phyloP scores from a whole-genome alignment of 768 basidiomycete species.

The Boletus subcaerulescens region DNA sequence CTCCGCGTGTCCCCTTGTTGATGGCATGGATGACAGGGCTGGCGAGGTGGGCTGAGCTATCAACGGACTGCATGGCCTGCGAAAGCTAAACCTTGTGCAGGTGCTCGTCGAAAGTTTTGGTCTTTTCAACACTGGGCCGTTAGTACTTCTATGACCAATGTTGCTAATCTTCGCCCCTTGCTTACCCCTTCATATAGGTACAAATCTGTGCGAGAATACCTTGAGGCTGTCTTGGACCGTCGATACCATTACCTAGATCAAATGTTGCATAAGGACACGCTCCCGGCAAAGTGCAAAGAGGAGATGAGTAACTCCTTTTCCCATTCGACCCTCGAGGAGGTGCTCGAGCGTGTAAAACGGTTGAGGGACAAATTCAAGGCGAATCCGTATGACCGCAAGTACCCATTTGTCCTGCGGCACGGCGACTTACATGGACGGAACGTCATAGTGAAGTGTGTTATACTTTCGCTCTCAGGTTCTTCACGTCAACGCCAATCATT shows the following conservation, averaged over 20 bases:
- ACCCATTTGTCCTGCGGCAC: not conserved
- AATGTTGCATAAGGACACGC: not conserved
- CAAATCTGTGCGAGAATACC: not conserved
- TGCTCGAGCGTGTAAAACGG: not conserved
- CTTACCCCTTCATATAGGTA: not conserved
- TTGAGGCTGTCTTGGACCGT: not conserved
- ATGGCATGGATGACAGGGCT: not conserved
- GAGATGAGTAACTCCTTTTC: not conserved
- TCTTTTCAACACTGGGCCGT: not conserved
- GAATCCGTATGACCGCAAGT: not conserved
- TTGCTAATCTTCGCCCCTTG: too few relatives aligned
- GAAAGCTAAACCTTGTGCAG: not conserved
- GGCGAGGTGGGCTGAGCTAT: not conserved
- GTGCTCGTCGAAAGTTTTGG: not conserved
- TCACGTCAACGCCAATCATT: too few relatives aligned
- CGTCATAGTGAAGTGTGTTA: not conserved
- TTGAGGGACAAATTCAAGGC: not conserved
- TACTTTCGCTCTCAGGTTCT: too few relatives aligned
- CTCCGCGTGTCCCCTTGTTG: not conserved
- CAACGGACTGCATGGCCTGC: too few relatives aligned
- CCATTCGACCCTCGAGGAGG: not conserved
- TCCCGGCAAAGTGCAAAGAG: not conserved
- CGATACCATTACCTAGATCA: not conserved
- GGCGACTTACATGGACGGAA: not conserved
- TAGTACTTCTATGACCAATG: not conserved